Percentiles rank a stretch among this genome's conserved stretches.
Evolutionary conservation across 129 eudicot species (phyloP).

Genomic region (Centaurea solstitialis): DNA sequence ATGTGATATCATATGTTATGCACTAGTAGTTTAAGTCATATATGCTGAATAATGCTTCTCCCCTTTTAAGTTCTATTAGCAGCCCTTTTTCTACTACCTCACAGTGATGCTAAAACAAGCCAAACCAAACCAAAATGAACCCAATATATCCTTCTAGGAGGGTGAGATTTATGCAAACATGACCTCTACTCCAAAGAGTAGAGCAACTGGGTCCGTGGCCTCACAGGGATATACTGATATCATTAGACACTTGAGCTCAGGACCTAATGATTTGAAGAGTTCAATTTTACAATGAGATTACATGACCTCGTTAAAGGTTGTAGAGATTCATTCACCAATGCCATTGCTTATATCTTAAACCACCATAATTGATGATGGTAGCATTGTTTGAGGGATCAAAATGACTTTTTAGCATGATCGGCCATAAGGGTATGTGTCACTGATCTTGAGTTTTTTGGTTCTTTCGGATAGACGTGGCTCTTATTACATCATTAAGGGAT

Average conservation of each 20-base stretch:
- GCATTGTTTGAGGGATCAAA: neutral
- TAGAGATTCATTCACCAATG: neutral
- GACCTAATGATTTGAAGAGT: neutral
- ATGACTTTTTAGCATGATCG: neutral
- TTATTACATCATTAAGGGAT: constrained; percentile 81
- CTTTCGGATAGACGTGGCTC: constrained; percentile 59
- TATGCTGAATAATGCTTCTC: too few species aligned
- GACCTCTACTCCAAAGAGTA: too few species aligned
- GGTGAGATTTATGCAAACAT: too few species aligned
- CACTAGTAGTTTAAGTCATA: too few species aligned
- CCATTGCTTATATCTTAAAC: neutral
- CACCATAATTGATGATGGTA: neutral
- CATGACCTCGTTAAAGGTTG: neutral
- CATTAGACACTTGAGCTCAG: neutral
- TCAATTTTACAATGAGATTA: too few species aligned
- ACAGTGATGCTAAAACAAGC: neutral
- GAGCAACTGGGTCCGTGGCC: too few species aligned
- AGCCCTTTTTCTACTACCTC: neutral
- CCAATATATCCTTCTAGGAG: too few species aligned
- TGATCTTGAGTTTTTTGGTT: neutral
- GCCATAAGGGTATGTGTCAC: neutral
- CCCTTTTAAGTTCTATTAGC: too few species aligned
- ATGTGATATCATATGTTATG: neutral
- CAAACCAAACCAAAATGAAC: too few species aligned
- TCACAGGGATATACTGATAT: neutral